phyloP scores from a whole-genome alignment of 495 filamentous ascomycete species.

The Bombardia bombarda region DNA sequence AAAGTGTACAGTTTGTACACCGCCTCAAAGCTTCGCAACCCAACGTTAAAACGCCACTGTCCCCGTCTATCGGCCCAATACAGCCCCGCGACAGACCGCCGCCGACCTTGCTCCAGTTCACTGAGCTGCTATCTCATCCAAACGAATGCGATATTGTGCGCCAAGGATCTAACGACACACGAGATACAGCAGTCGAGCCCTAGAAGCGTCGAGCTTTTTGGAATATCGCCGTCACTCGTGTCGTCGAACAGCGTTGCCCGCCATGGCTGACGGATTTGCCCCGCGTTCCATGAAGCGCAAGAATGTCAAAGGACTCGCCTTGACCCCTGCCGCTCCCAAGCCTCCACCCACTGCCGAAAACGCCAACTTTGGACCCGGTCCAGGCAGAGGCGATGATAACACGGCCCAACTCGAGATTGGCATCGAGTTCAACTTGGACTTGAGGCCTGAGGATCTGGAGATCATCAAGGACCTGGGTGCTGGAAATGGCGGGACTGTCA shows the following conservation, averaged over 20 bases:
- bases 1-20: too few species aligned
- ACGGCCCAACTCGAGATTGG: slow-evolving; percentile 83
- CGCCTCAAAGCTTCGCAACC: too few species aligned
- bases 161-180: background rate
- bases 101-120: too few species aligned
- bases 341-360: slow-evolving; percentile 34
- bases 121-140: background rate
- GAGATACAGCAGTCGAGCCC: too few species aligned
- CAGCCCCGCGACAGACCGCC: too few species aligned
- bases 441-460: slow-evolving; percentile 85
- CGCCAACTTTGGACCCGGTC: slow-evolving; percentile 46
- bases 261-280: slow-evolving; percentile 81
- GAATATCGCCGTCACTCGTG: background rate
- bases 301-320: slow-evolving; percentile 90
- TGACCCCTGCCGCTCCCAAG: slow-evolving; percentile 59
- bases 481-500: slow-evolving; percentile 95
- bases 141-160: background rate
- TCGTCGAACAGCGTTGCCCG: slow-evolving; percentile 11
- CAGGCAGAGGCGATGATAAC: slow-evolving; percentile 56
- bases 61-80: too few species aligned
- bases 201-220: too few species aligned
- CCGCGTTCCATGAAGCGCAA: slow-evolving; percentile 93
- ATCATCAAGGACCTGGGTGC: slow-evolving; percentile 90
- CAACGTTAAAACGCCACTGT: too few species aligned
- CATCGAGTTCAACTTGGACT: slow-evolving; percentile 88